These are phyloP conservation scores for Medakamo hakoo DNA, from an alignment of 139 green algal species.

Conservation along the genomic window DNA sequence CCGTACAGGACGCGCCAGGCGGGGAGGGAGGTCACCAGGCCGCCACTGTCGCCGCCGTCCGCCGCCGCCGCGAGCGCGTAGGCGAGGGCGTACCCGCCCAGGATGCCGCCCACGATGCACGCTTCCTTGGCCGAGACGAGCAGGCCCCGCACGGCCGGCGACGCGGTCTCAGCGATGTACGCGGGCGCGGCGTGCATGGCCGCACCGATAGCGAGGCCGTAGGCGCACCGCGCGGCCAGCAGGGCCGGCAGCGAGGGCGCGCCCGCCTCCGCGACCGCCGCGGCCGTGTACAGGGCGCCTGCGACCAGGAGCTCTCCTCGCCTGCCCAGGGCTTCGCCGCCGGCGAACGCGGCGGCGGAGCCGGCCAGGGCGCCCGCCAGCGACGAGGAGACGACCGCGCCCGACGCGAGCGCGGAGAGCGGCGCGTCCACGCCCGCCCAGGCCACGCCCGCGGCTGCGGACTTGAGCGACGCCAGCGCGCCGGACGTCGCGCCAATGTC, in stretches of 20 bases:
- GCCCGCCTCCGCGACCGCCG: conserved; percentile 14
- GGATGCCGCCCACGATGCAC: conserved; percentile 73
- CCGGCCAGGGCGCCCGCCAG: conserved; percentile 65
- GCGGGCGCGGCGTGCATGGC: conserved; percentile 85
- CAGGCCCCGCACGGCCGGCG: conserved; percentile 46
- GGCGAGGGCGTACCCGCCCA: conserved; percentile 36
- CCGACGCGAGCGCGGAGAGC: conserved; percentile 34
- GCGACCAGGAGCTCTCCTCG: conserved; percentile 59
- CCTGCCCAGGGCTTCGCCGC: conserved; percentile 59
- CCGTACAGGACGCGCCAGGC: conserved; percentile 72
- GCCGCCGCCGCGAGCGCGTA: conserved; percentile 8
- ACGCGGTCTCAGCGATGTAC: conserved; percentile 81
- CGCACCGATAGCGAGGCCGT: conserved; percentile 79
- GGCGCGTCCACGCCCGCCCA: conserved; percentile 22
- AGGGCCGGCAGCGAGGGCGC: conserved; percentile 29
- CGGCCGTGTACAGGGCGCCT: conserved; percentile 42
- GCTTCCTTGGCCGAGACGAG: conserved; percentile 72
- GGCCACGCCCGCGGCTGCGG: conserved; percentile 36
- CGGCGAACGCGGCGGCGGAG: conserved; percentile 38
- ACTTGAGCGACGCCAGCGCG: conserved; percentile 48
- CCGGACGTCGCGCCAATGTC: conserved; percentile 61
- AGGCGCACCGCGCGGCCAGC: conserved; percentile 40
- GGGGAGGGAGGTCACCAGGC: too few species aligned
- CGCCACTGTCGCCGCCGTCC: conserved; percentile 28
- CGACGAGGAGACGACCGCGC: conserved; percentile 52